These are phyloP conservation scores for Geotrichum bryndzae DNA, from an alignment of 1,139 yeast species.

Conservation along the genomic window DNA sequence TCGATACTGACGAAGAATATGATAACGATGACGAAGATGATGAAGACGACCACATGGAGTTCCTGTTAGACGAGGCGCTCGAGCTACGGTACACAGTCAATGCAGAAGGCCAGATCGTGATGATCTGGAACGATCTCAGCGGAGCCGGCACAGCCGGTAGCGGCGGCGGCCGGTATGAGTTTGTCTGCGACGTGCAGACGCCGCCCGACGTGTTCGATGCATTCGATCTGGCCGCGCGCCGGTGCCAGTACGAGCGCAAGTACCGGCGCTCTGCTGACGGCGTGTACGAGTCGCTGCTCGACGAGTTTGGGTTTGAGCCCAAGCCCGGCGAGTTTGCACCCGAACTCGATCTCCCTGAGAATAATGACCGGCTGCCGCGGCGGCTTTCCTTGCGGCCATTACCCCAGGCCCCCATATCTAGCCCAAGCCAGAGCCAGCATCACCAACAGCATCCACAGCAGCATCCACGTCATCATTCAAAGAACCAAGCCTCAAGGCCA, in stretches of 20 bases:
- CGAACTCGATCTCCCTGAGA: background rate
- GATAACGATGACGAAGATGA: conserved; percentile 30
- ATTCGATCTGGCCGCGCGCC: conserved; percentile 60
- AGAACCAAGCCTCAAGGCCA: background rate
- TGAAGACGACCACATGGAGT: conserved; percentile 55
- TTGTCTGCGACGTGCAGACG: conserved; percentile 60
- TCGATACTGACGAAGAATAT: conserved; percentile 46
- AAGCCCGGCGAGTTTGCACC: background rate
- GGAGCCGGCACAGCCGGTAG: conserved; percentile 49
- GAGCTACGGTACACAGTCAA: conserved; percentile 42
- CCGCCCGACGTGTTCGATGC: conserved; percentile 51
- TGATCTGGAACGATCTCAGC: conserved; percentile 75
- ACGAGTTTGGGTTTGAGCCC: conserved; percentile 48
- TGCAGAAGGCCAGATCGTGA: conserved; percentile 44
- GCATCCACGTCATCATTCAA: background rate
- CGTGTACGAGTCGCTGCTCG: conserved; percentile 41
- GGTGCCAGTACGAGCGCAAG: conserved; percentile 72
- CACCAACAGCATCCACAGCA: background rate
- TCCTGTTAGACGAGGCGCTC: conserved; percentile 59
- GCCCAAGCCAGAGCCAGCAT: background rate
- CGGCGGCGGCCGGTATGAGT: conserved; percentile 73
- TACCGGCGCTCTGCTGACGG: conserved; percentile 42
- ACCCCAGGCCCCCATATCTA: background rate
- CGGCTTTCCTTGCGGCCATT: background rate
- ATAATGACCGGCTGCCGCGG: background rate